These are phyloP conservation scores for Phytophthora cactorum DNA, from an alignment of 352 stramenopile species.

Conservation along the genomic window DNA sequence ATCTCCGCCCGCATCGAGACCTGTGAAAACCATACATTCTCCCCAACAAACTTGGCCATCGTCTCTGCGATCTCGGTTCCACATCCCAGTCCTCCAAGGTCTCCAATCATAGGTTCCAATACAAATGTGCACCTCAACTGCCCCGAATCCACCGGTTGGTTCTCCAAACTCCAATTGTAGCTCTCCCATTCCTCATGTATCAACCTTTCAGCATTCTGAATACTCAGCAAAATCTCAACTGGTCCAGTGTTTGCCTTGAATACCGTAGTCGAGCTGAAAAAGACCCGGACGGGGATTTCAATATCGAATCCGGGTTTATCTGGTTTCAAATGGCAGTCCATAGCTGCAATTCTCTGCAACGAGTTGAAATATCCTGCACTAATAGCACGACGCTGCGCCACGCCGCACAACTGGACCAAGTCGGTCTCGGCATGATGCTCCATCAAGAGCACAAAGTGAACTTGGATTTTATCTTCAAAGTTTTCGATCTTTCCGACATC, in stretches of 20 bases:
- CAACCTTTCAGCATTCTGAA: constrained; percentile 21
- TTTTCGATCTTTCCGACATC: constrained; percentile 3
- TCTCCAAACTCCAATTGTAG: constrained; percentile 27
- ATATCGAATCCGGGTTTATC: constrained; percentile 15
- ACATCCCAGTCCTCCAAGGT: constrained; percentile 11
- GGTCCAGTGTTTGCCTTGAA: too few species aligned
- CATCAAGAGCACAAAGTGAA: constrained; percentile 13
- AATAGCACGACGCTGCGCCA: constrained; percentile 1
- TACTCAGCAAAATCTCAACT: constrained; percentile 11
- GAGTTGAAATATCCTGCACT: constrained; percentile 9
- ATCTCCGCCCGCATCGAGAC: neutral
- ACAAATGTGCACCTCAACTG: constrained; percentile 24
- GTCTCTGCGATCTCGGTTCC: constrained; percentile 15
- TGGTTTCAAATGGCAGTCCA: neutral
- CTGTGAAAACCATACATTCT: constrained; percentile 29
- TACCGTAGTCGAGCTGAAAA: constrained; percentile 8
- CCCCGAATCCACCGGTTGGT: constrained; percentile 13
- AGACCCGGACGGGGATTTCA: constrained; percentile 21
- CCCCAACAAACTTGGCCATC: constrained; percentile 22
- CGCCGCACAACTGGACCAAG: constrained; percentile 20
- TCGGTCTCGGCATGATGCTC: constrained; percentile 10
- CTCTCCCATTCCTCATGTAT: constrained; percentile 22
- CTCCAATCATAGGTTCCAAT: constrained; percentile 21
- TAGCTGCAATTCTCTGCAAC: constrained; percentile 14
- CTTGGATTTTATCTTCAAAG: constrained; percentile 3